A percentile compares a stretch with the other conserved stretches of the same genome.
phyloP scores from a whole-genome alignment of 1,284 basidiomycete species.

The Chalciporus sp. region DNA sequence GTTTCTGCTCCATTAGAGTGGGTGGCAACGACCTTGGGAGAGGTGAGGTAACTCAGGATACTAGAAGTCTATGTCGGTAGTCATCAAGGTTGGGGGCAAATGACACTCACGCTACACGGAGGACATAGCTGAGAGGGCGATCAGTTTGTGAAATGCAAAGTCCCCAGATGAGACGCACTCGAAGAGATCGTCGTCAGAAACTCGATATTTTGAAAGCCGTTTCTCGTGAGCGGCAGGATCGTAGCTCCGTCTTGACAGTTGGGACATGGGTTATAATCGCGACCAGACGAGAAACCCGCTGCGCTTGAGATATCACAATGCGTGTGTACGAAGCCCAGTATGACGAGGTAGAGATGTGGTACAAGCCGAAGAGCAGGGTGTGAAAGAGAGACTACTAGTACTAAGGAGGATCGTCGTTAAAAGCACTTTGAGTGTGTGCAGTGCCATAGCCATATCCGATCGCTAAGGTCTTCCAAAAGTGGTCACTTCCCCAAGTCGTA shows the following conservation, averaged over 20 bases:
- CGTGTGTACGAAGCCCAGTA: neutral
- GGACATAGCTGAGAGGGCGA: slow-evolving; percentile 57
- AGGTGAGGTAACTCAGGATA: slow-evolving; percentile 68
- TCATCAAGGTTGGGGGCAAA: slow-evolving; percentile 6
- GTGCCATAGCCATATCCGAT: neutral
- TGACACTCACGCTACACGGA: slow-evolving; percentile 73
- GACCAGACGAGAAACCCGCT: slow-evolving; percentile 5
- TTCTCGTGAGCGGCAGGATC: slow-evolving; percentile 67
- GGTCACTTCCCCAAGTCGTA: too few relatives aligned
- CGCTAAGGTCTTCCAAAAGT: slow-evolving; percentile 2
- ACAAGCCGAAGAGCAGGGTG: neutral
- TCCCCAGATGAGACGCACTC: slow-evolving; percentile 49
- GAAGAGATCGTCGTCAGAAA: slow-evolving; percentile 81
- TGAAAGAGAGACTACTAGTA: neutral
- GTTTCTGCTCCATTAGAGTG: slow-evolving; percentile 43
- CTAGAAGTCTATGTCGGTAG: slow-evolving; percentile 39
- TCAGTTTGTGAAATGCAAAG: slow-evolving; percentile 17
- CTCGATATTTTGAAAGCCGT: slow-evolving; percentile 70
- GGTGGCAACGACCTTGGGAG: slow-evolving; percentile 55
- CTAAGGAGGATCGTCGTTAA: slow-evolving; percentile 4
- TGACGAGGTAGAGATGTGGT: neutral
- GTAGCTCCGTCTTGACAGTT: slow-evolving; percentile 70
- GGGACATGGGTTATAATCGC: slow-evolving; percentile 18
- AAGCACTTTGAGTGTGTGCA: neutral
- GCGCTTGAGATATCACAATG: slow-evolving; percentile 8